Evolutionary conservation across 805 yeast species (phyloP).

Genomic region (Pichia scutulata): DNA sequence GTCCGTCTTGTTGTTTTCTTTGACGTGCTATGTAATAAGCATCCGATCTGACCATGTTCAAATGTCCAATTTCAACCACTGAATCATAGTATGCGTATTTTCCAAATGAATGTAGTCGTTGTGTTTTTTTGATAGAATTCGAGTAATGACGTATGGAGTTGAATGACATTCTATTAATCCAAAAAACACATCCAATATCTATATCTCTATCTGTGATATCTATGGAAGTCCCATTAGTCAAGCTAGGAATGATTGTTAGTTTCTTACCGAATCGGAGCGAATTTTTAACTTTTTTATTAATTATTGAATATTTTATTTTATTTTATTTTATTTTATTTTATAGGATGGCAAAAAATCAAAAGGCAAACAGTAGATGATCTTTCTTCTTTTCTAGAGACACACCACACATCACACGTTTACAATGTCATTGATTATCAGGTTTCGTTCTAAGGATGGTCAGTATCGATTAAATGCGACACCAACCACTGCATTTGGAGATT

Average conservation of each 20-base stretch:
- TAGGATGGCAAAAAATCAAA: background rate
- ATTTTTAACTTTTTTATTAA: too few species aligned
- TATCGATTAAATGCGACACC: constrained; percentile 46
- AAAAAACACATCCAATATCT: background rate
- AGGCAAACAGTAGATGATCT: background rate
- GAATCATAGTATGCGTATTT: constrained; percentile 9
- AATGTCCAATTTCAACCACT: constrained; percentile 1
- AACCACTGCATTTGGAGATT: constrained; percentile 13
- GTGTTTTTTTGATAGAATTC: background rate
- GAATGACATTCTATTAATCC: background rate
- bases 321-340: too few species aligned
- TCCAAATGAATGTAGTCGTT: background rate
- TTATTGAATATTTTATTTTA: too few species aligned
- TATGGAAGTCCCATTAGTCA: too few species aligned
- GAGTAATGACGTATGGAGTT: background rate
- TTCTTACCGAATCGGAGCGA: background rate
- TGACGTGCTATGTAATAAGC: constrained; percentile 10
- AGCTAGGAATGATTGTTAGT: too few species aligned
- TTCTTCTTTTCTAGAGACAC: background rate
- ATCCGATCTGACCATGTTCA: constrained; percentile 9
- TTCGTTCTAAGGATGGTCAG: constrained; percentile 80
- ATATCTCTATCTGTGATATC: too few species aligned
- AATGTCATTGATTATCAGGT: constrained; percentile 52
- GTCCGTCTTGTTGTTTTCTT: constrained; percentile 9
- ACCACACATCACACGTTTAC: background rate